These are phyloP conservation scores for Globisporangium radiosum DNA, from an alignment of 352 stramenopile genomes.

Conservation along the genomic window DNA sequence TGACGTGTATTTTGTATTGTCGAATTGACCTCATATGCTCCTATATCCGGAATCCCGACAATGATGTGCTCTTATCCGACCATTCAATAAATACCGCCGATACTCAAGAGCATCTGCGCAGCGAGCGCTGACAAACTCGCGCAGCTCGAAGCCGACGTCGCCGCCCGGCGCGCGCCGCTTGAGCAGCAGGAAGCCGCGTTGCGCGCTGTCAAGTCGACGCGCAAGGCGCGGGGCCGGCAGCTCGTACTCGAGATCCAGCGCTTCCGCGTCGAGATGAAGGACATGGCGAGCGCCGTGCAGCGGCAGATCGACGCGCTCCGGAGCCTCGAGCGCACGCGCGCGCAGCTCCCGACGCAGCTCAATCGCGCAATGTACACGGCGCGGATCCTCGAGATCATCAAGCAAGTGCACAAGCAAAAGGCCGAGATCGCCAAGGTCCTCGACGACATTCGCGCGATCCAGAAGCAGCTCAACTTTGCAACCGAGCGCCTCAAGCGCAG, in stretches of 20 bases:
- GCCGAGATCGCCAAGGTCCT: constrained; percentile 80
- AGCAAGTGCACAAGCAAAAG: constrained; percentile 87
- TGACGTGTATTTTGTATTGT: too few relatives aligned
- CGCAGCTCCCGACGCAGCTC: constrained; percentile 37
- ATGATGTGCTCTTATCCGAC: too few relatives aligned
- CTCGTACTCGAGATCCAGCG: constrained; percentile 65
- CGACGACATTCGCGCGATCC: constrained; percentile 63
- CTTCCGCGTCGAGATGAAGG: constrained; percentile 56
- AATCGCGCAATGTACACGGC: constrained; percentile 82
- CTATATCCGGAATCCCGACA: too few relatives aligned
- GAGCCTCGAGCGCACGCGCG: constrained; percentile 50
- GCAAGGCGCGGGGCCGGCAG: constrained; percentile 45
- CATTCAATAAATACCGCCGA: too few relatives aligned
- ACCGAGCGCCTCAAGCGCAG: constrained; percentile 79
- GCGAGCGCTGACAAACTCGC: constrained; percentile 44
- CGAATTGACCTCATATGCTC: too few relatives aligned
- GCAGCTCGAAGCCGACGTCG: constrained; percentile 48
- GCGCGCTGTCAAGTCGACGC: constrained; percentile 33
- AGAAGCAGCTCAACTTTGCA: constrained; percentile 74
- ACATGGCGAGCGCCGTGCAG: constrained; percentile 54
- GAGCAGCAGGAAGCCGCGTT: constrained; percentile 39
- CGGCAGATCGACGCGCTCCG: constrained; percentile 58
- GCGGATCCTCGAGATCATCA: constrained; percentile 90
- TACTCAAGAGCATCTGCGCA: constrained; percentile 34
- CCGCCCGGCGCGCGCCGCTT: constrained; percentile 35